Percentiles rank a stretch among this genome's conserved stretches.
Evolutionary conservation across 2,329 filamentous ascomycete species (phyloP).

Genomic region (Lachnellula hyalina): DNA sequence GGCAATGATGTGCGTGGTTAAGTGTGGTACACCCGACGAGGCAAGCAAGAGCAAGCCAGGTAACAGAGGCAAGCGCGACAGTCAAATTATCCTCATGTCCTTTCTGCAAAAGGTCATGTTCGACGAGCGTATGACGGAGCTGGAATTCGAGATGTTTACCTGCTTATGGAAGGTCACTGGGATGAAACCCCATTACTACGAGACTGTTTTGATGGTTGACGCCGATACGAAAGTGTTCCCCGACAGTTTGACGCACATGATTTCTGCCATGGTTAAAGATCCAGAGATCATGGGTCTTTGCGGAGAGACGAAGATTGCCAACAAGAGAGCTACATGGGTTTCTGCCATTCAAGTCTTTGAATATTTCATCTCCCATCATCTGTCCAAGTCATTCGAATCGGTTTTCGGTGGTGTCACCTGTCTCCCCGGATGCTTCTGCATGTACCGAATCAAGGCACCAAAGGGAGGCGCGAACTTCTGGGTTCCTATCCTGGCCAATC

Average conservation of each 20-base stretch:
- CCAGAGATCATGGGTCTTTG: conserved; percentile 99
- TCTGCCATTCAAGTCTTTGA: conserved; percentile 99
- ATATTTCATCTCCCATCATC: conserved; percentile 98
- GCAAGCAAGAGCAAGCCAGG: conserved; percentile 77
- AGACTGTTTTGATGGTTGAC: conserved; percentile 97
- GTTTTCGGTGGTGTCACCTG: conserved; percentile 99
- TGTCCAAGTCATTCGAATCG: conserved; percentile 95
- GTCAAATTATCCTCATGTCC: conserved; percentile 98
- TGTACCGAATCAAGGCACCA: conserved; percentile 99
- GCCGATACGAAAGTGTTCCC: conserved; percentile 99
- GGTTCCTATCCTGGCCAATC: conserved; percentile 97
- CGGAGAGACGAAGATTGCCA: conserved; percentile 98
- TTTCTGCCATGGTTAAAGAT: conserved; percentile 98
- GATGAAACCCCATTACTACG: conserved; percentile 96
- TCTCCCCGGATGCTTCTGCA: conserved; percentile 97
- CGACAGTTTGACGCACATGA: conserved; percentile 96
- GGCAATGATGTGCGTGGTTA: conserved; percentile 94
- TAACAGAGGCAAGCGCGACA: conserved; percentile 97
- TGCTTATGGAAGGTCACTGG: conserved; percentile 98
- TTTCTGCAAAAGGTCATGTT: conserved; percentile 99
- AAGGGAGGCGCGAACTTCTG: conserved; percentile 99
- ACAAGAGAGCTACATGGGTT: conserved; percentile 92
- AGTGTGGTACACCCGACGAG: conserved; percentile 91
- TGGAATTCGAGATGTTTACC: conserved; percentile 99
- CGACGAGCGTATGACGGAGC: conserved; percentile 98